phyloP scores from a whole-genome alignment of 140 eudicot genomes.

The Senecio squalidus region DNA sequence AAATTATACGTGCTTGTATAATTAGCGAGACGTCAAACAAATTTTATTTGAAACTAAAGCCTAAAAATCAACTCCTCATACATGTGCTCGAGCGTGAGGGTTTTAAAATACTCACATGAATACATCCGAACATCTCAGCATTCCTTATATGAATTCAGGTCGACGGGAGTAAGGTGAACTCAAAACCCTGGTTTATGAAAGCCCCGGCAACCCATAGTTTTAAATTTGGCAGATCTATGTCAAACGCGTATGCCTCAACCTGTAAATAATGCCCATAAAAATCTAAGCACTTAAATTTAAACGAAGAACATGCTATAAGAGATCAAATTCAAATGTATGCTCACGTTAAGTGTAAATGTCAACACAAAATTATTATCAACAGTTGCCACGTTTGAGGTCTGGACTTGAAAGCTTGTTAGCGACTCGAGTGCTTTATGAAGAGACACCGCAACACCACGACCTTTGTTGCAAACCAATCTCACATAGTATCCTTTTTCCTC shows the following conservation, averaged over 20 bases:
- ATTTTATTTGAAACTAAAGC: too few relatives aligned
- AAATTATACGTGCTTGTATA: too few relatives aligned
- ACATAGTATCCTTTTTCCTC: slow-evolving; percentile 68
- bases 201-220: slow-evolving; percentile 62
- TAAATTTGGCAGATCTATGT: slow-evolving; percentile 46
- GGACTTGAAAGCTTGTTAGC: slow-evolving; percentile 47
- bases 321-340: slow-evolving; percentile 1
- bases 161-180: slow-evolving; percentile 29
- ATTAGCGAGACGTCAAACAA: too few relatives aligned
- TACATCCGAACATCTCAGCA: neutral
- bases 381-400: slow-evolving; percentile 52
- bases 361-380: slow-evolving; percentile 45
- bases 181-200: slow-evolving; percentile 62
- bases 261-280: slow-evolving; percentile 2
- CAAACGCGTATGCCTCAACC: slow-evolving; percentile 40
- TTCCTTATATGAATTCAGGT: neutral
- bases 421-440: slow-evolving; percentile 70
- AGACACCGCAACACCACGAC: slow-evolving; percentile 53
- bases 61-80: too few relatives aligned
- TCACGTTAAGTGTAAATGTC: slow-evolving; percentile 60
- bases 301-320: too few relatives aligned
- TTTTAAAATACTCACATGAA: neutral
- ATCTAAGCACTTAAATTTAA: neutral
- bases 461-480: slow-evolving; percentile 52
- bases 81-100: too few relatives aligned